These are phyloP conservation scores for Withania somnifera DNA, from an alignment of 305 asterid genomes.

Conservation along the genomic window DNA sequence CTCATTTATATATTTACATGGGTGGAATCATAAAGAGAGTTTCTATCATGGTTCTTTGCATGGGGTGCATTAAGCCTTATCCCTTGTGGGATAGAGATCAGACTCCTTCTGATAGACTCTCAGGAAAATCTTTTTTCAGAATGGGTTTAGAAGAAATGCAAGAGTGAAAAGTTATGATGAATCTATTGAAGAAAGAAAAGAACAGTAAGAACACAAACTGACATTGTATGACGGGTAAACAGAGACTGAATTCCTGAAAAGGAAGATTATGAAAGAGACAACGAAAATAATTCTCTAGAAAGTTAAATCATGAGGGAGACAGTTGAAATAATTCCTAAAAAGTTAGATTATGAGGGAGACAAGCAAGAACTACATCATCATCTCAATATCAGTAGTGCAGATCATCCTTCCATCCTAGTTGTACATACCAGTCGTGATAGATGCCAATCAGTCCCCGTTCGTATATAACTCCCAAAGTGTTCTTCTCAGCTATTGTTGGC, in stretches of 20 bases:
- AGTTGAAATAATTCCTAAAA: neutral
- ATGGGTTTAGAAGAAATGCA: no score
- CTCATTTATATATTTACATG: neutral
- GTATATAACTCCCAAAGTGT: slow-evolving; percentile 65
- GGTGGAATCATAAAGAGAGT: neutral
- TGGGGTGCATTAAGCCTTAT: no score
- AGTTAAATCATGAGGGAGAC: no score
- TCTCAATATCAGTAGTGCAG: neutral
- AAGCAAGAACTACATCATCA: neutral
- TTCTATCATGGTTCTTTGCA: neutral
- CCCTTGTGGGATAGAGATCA: no score
- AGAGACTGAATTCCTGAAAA: neutral
- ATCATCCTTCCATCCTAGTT: neutral
- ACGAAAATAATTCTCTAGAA: no score
- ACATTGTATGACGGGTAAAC: neutral
- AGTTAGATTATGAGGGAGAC: neutral
- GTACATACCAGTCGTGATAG: slow-evolving; percentile 73
- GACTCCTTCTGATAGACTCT: no score
- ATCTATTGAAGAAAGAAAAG: no score
- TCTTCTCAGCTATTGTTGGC: slow-evolving; percentile 76
- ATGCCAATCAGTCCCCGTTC: slow-evolving; percentile 89
- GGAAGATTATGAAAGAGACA: neutral
- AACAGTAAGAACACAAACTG: no score
- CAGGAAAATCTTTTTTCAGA: no score
- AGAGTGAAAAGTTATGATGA: no score